Conservation (phyloP, 1,284 basidiomycete species). For the Ceratobasidium sp. region DNA sequence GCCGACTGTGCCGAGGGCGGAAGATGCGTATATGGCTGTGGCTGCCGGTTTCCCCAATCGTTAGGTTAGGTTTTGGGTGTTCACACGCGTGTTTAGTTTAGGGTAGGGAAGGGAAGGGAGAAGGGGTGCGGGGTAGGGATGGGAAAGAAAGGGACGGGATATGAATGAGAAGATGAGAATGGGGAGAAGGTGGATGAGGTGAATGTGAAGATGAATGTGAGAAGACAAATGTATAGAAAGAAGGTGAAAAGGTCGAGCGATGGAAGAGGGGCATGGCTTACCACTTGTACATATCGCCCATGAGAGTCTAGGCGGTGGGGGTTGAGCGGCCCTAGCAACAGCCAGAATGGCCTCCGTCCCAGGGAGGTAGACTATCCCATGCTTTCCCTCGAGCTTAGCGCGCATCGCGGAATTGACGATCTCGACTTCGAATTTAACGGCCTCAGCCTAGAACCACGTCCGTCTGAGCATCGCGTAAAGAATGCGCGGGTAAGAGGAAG, state of each 20-base stretch:
- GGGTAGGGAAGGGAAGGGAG: too few relatives aligned
- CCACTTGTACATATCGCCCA: conserved; percentile 50
- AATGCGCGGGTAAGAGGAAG: not conserved
- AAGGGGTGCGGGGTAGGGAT: too few relatives aligned
- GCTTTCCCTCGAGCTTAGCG: conserved; percentile 38
- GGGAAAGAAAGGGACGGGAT: too few relatives aligned
- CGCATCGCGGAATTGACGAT: conserved; percentile 45
- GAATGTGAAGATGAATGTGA: too few relatives aligned
- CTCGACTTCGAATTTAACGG: conserved; percentile 48
- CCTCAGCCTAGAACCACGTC: conserved; percentile 33
- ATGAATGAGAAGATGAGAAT: too few relatives aligned
- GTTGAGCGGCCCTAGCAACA: not conserved
- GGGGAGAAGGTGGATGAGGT: too few relatives aligned
- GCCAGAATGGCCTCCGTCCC: conserved; percentile 41
- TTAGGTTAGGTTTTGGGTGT: not conserved
- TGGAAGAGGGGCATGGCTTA: not conserved
- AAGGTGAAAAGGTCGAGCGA: not conserved
- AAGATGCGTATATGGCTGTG: conserved; percentile 17
- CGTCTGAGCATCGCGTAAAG: not conserved
- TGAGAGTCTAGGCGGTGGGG: not conserved
- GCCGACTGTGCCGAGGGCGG: conserved; percentile 40
- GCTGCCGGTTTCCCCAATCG: not conserved
- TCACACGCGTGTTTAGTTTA: too few relatives aligned
- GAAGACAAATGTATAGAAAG: too few relatives aligned
- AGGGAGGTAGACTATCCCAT: conserved; percentile 47